A percentile compares a stretch with the other conserved stretches of the same genome.
These are phyloP conservation scores for Chalciporus sphaerocephalus DNA, from an alignment of 768 basidiomycete species.

Conservation along the genomic window DNA sequence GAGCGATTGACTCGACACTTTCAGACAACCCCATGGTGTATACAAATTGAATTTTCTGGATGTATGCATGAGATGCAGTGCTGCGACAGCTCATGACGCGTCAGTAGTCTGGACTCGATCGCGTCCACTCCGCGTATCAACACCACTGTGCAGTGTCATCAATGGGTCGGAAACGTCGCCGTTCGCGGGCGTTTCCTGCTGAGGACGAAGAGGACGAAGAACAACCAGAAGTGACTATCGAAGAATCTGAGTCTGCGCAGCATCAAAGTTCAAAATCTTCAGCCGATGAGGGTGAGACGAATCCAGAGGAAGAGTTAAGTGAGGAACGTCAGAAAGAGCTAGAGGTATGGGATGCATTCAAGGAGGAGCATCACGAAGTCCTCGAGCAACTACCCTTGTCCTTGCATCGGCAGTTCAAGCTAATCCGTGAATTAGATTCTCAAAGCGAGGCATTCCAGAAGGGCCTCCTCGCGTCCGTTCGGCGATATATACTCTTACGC, in stretches of 20 bases:
- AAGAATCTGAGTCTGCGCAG: slow-evolving; percentile 11
- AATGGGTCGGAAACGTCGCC: slow-evolving; percentile 45
- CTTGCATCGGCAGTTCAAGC: slow-evolving; percentile 62
- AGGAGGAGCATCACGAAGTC: slow-evolving; percentile 79
- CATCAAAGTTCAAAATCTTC: slow-evolving; percentile 4
- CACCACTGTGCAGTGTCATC: slow-evolving; percentile 11
- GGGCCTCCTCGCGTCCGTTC: slow-evolving; percentile 42
- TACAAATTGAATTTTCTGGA: too few species aligned
- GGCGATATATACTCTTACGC: slow-evolving; percentile 43
- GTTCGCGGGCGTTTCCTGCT: slow-evolving; percentile 37
- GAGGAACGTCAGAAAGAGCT: slow-evolving; percentile 47
- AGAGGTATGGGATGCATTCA: slow-evolving; percentile 69
- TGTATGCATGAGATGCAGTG: neutral
- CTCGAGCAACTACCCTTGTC: slow-evolving; percentile 77
- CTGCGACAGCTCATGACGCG: too few species aligned
- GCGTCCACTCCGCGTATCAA: slow-evolving; percentile 1
- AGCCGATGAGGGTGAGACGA: neutral
- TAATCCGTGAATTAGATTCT: slow-evolving; percentile 71
- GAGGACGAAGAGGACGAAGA: slow-evolving; percentile 30
- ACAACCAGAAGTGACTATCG: slow-evolving; percentile 14
- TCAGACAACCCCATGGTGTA: too few species aligned
- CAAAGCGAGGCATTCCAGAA: slow-evolving; percentile 46
- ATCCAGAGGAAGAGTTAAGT: slow-evolving; percentile 4
- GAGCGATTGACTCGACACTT: too few species aligned
- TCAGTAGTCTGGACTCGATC: neutral